phyloP scores from a whole-genome alignment of 805 yeast species.

The Cyberlindnera samutprakarnensis region DNA sequence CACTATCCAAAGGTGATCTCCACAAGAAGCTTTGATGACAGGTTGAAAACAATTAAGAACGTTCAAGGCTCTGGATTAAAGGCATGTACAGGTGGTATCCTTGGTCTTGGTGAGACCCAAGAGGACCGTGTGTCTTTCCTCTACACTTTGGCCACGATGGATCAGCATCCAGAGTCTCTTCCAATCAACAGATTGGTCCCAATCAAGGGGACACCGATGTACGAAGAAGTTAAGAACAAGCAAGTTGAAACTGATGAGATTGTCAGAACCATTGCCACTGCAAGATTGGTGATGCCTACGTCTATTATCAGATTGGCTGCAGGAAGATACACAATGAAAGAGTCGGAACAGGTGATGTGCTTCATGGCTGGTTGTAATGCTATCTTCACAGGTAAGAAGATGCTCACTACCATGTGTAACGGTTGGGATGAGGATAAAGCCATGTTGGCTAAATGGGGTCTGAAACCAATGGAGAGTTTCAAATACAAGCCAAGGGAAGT shows the following conservation, averaged over 20 bases:
- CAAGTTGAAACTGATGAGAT: conserved; percentile 53
- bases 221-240: conserved; percentile 39
- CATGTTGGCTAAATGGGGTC: conserved; percentile 66
- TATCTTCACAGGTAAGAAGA: conserved; percentile 71
- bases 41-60: conserved; percentile 56
- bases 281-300: conserved; percentile 66
- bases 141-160: conserved; percentile 59
- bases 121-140: conserved; percentile 66
- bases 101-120: conserved; percentile 69
- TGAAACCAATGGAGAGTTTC: conserved; percentile 47
- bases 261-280: conserved; percentile 67
- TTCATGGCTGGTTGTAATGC: conserved; percentile 78
- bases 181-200: conserved; percentile 80
- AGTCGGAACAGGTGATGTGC: conserved; percentile 65
- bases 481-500: conserved; percentile 5
- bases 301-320: conserved; percentile 72
- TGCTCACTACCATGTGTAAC: conserved; percentile 76
- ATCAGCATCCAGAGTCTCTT: conserved; percentile 69
- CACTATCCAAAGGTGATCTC: conserved; percentile 68
- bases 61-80: conserved; percentile 57
- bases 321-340: conserved; percentile 76
- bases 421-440: conserved; percentile 78
- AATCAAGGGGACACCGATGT: conserved; percentile 73
- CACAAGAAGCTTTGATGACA: conserved; percentile 64
- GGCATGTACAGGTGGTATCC: conserved; percentile 75